phyloP scores from a whole-genome alignment of 768 basidiomycete genomes.

The Amanita rimosa region DNA sequence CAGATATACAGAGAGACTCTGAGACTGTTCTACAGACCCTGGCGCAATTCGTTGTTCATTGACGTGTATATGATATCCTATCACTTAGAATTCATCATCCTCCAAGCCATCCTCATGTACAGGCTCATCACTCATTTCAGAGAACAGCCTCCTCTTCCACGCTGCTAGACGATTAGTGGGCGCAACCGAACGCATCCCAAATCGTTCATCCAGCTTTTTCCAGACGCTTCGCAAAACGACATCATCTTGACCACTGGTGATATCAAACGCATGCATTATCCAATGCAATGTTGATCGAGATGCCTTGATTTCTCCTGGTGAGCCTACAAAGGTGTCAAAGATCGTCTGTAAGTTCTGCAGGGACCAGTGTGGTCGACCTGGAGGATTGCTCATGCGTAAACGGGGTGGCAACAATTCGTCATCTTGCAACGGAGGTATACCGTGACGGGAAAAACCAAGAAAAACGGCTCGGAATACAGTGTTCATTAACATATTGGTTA shows the following conservation, averaged over 20 bases:
- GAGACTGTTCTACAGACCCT: too few relatives aligned
- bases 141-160: conserved; percentile 27
- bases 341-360: conserved; percentile 42
- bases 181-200: conserved; percentile 32
- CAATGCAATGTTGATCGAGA: conserved; percentile 45
- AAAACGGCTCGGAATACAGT: conserved; percentile 63
- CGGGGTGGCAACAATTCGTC: not conserved
- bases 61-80: not conserved
- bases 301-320: conserved; percentile 33
- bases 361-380: conserved; percentile 36
- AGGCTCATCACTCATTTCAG: conserved; percentile 7
- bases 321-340: conserved; percentile 51
- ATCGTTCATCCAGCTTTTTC: conserved; percentile 43
- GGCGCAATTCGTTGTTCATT: too few relatives aligned
- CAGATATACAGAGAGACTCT: too few relatives aligned
- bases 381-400: conserved; percentile 2
- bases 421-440: conserved; percentile 15
- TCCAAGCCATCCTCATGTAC: not conserved
- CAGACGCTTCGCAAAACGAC: conserved; percentile 44
- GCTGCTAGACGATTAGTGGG: conserved; percentile 30
- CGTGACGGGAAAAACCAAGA: conserved; percentile 62
- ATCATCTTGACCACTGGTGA: conserved; percentile 41
- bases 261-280: conserved; percentile 56
- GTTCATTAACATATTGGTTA: conserved; percentile 17
- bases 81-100: not conserved